phyloP scores from a whole-genome alignment of 495 filamentous ascomycete species.

The Annulohypoxylon stygium region DNA sequence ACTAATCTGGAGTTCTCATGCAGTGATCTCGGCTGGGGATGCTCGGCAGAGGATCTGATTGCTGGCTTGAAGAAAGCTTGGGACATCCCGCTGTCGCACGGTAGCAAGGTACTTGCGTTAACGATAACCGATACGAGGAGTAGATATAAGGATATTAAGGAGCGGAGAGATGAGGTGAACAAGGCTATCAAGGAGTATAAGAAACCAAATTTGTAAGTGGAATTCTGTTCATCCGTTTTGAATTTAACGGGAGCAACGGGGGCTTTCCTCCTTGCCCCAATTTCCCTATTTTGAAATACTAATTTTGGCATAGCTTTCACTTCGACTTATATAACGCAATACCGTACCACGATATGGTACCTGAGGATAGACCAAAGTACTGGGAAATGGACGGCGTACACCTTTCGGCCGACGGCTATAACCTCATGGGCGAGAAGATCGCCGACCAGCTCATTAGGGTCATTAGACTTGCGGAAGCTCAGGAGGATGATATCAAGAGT shows the following conservation, averaged over 20 bases:
- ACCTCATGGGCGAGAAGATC: constrained; percentile 67
- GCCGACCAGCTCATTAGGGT: constrained; percentile 61
- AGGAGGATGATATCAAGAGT: constrained; percentile 46
- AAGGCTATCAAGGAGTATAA: constrained; percentile 62
- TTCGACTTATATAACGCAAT: constrained; percentile 68
- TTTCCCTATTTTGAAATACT: neutral
- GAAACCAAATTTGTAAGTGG: constrained; percentile 61
- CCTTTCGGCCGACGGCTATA: constrained; percentile 70
- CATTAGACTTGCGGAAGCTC: constrained; percentile 54
- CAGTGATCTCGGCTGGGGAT: constrained; percentile 61
- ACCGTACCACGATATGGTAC: constrained; percentile 64
- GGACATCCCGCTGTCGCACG: constrained; percentile 59
- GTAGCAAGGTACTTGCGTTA: constrained; percentile 68
- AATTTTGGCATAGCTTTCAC: constrained; percentile 54
- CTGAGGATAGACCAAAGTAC: constrained; percentile 58
- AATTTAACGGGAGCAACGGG: neutral
- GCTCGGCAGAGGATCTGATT: constrained; percentile 54
- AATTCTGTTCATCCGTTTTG: neutral
- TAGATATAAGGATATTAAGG: constrained; percentile 48
- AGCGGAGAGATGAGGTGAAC: constrained; percentile 64
- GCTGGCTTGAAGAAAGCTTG: constrained; percentile 59
- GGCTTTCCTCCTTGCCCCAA: no score
- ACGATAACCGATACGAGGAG: constrained; percentile 67
- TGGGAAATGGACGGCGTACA: constrained; percentile 73
- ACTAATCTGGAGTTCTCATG: constrained; percentile 6